Evolutionary conservation across 2,329 filamentous ascomycete species (phyloP), one percentile per base, ranked within the genome.

Genomic region (Aureobasidium leucospermi): DNA sequence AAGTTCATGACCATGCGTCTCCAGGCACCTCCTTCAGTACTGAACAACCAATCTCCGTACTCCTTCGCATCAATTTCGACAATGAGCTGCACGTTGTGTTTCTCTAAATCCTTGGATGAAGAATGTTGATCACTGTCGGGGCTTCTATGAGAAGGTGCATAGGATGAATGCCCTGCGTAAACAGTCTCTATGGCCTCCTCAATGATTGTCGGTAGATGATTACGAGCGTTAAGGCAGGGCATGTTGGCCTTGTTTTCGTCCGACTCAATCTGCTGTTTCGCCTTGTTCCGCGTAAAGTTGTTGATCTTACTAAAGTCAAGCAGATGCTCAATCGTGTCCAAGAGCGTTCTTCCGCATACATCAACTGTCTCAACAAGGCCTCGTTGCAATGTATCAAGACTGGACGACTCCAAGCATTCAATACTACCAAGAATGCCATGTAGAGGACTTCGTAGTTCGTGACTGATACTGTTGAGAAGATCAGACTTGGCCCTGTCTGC

Each of bases 151-250:
- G 60, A 13, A 65, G 59, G 1, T 43, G 19, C 63, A 15, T 63
- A 55, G 6, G 66, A 64, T 6, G 67, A 62, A 41, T 64, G 61
- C 31, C 65, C 66, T 13, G 64, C 67, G 51, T 65, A 67, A 49
- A 67, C 79, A 1, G 81, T 80, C 60, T 83, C 80, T 5, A 81
- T 75, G 0, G 81, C 80, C 63, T 82, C 80, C 66, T 82, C 81
- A 0, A 78, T 74, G 10, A 81, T 63, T 2, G 75, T 69, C 15
- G 75, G 74, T 0, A 81, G 66, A 60, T 80, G 75, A 0, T 76
- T 63, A 19, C 69, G 63, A 2, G 62, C 42, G 19, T 69, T 65
- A 6, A 65, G 47, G 32, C 63, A 60, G 60, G 67, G 63, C 36
- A 67, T 60, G 15, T 61, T 57, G 48, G 7, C 47, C 19, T 32